Evolutionary conservation across 2,329 filamentous ascomycete genomes (phyloP), one percentile per base, ranked within the genome.

Genomic region (Albifimbria verrucaria): DNA sequence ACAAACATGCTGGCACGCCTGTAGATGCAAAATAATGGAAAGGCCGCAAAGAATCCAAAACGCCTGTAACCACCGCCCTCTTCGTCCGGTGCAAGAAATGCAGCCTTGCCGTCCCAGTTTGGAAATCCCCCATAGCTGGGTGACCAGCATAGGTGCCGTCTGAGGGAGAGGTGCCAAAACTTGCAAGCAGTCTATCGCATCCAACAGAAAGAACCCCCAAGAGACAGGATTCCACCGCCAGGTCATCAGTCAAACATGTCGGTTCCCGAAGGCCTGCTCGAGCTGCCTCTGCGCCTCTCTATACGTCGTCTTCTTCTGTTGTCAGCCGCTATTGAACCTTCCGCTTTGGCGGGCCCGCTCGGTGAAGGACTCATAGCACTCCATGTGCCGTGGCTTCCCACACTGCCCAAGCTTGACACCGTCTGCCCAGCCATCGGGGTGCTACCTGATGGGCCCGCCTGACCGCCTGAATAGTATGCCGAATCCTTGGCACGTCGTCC

Each of bases 401-500:
- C 59, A 52, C 72, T 79, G 51, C 67, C 74, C 45, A 76, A 57
- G 55, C 75, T 80, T 46, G 80, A 80, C 42, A 78, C 68, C 4
- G 78, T 79, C 50, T 67, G 65, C 3, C 59, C 64, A 28, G 68
- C 68, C 3, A 68, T 70, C 1, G 71, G 71, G 17, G 54, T 54
- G n/a, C 43, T 52, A 11, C 55, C 58, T 5, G 69, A 65, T 2
- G 74, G 70, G 7, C 72, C 74, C n/a, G 74, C 71, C 17, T 74
- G 73, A 3, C 74, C 72, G 2, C 80, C 80, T 3, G 81, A 83
- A 62, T 83, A 86, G 60, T 86, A 86, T 9, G 81, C 80, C 44
- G 81, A 83, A 62, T 87, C 83, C 60, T 85, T 86, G 11, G 68
- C 72, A 60, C 76, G 74, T 54, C 73, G 71, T 1, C 75, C 76